A percentile compares a stretch with the other conserved stretches of the same genome.
Conservation (phyloP, 495 filamentous ascomycete species). For the Haplographium delicatum region DNA sequence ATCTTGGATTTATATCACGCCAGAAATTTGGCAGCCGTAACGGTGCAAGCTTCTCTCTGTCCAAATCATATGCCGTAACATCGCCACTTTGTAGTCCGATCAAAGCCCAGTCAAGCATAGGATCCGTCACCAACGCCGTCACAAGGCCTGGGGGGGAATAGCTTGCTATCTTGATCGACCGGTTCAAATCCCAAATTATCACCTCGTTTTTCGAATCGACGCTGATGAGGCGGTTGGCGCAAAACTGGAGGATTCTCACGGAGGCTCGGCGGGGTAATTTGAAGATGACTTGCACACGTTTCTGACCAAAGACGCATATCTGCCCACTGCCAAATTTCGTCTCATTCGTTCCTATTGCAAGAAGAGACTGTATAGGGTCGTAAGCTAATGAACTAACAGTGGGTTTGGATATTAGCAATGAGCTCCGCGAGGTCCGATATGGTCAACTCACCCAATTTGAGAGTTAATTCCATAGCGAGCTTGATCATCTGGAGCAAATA, state of each 20-base stretch:
- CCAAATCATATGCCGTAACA: constrained; percentile 83
- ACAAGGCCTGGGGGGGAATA: constrained; percentile 66
- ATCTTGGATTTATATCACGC: constrained; percentile 51
- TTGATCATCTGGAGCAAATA: constrained; percentile 80
- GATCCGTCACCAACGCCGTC: constrained; percentile 72
- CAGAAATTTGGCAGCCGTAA: constrained; percentile 84
- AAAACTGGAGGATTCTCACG: constrained; percentile 67
- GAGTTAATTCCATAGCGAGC: constrained; percentile 83
- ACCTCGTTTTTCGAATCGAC: constrained; percentile 82
- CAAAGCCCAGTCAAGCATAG: constrained; percentile 86
- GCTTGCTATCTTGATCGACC: constrained; percentile 50
- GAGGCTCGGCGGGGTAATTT: constrained; percentile 59
- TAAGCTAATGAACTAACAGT: constrained; percentile 65
- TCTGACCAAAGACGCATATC: constrained; percentile 78
- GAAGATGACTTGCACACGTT: constrained; percentile 67
- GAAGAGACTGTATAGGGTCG: constrained; percentile 86
- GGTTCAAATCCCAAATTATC: constrained; percentile 65
- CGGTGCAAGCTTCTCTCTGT: constrained; percentile 66
- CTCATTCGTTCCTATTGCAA: constrained; percentile 87
- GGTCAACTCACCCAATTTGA: constrained; percentile 56
- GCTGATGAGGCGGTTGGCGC: constrained; percentile 72
- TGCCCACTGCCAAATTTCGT: constrained; percentile 42
- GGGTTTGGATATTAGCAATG: constrained; percentile 7
- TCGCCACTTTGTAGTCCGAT: constrained; percentile 74
- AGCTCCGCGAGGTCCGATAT: neutral